Conservation (phyloP, 2,329 filamentous ascomycete genomes). For the Pseudogymnoascus sp. region DNA sequence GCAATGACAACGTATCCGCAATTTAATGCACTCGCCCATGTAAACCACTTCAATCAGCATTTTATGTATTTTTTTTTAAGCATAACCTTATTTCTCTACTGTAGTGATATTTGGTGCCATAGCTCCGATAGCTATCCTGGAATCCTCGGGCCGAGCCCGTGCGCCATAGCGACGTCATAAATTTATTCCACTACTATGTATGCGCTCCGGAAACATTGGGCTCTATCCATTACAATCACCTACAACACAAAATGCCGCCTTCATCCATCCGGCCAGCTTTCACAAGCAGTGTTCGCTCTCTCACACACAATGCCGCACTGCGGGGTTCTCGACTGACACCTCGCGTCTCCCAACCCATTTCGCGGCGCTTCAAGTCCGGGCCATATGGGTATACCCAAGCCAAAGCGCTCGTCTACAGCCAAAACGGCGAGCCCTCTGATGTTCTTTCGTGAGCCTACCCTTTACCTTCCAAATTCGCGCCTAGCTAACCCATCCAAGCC, state of each 20-base stretch:
- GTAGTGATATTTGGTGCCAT: not conserved
- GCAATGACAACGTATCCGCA: not conserved
- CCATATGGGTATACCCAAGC: constrained; percentile 76
- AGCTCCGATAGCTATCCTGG: not conserved
- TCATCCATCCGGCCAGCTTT: not conserved
- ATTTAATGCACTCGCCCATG: not conserved
- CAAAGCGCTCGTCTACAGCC: constrained; percentile 69
- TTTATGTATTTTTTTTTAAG: not conserved
- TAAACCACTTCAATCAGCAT: not conserved
- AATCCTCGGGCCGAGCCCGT: not conserved
- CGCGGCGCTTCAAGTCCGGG: constrained; percentile 40
- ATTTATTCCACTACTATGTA: not conserved
- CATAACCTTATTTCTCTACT: not conserved
- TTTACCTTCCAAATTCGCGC: not conserved
- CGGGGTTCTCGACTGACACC: not conserved
- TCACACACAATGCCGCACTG: not conserved
- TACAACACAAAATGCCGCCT: not conserved
- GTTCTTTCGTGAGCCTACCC: constrained; percentile 47
- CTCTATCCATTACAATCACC: not conserved
- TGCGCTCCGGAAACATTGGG: not conserved
- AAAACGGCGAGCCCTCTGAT: constrained; percentile 66
- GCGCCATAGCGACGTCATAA: not conserved
- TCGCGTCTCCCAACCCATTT: constrained; percentile 10
- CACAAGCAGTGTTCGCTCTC: not conserved
- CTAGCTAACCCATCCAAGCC: constrained; percentile 30